phyloP scores from a whole-genome alignment of 2,329 filamentous ascomycete genomes.

The Metarhizium humberi region DNA sequence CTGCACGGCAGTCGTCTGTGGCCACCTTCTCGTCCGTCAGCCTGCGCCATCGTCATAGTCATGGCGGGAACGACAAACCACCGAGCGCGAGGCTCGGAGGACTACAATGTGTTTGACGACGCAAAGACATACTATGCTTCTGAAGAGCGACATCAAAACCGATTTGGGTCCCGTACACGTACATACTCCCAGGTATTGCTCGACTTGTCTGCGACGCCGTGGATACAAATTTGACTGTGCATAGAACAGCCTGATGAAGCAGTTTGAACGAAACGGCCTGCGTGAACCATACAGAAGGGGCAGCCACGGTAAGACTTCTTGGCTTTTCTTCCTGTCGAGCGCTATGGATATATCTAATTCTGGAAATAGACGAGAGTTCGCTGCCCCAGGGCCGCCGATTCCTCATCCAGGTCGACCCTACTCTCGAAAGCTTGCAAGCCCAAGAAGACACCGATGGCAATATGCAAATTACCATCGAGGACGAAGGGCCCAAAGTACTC shows the following conservation, averaged over 20 bases:
- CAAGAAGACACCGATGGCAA: constrained; percentile 92
- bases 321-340: background rate
- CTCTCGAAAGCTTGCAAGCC: constrained; percentile 65
- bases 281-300: constrained; percentile 48
- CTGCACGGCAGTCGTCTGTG: background rate
- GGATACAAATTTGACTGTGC: constrained; percentile 16
- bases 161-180: constrained; percentile 39
- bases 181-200: constrained; percentile 45
- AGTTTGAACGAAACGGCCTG: constrained; percentile 41
- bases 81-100: constrained; percentile 29
- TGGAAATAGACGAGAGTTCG: constrained; percentile 57
- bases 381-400: constrained; percentile 63
- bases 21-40: background rate
- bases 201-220: background rate
- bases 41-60: constrained; percentile 1
- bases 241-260: constrained; percentile 44
- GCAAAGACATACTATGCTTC: constrained; percentile 50
- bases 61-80: constrained; percentile 21
- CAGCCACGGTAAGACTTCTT: constrained; percentile 40
- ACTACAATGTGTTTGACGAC: constrained; percentile 45
- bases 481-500: constrained; percentile 84
- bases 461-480: constrained; percentile 96
- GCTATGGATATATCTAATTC: background rate
- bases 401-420: constrained; percentile 77
- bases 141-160: constrained; percentile 42